Base-by-base conservation (phyloP, 805 yeast species). In the Lachancea quebecensis region DNA sequence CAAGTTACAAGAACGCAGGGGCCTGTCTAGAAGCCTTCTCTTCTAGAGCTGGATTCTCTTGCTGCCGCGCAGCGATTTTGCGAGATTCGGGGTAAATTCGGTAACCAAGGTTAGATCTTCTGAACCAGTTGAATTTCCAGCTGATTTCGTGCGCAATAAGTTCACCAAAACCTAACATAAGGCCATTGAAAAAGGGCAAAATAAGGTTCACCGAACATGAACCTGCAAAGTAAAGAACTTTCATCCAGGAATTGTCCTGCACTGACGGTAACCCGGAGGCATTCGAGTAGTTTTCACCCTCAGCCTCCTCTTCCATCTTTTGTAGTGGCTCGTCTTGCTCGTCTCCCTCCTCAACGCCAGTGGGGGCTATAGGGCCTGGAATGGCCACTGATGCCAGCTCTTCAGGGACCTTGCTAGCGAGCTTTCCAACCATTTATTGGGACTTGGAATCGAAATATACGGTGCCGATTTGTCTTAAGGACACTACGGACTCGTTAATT, bases 101-200 rank as follows among this genome's bases (percentile, higher is more conserved):
- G 50, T 51, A 60, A 10, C 59, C 62, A 1, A 62, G 42, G 79
- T 88, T 57, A 89, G 89, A 5, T 84, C 88, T 17, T 71, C 58
- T 49, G 28, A 60, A 60, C 85, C 93, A 85, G 38, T 86, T 81
- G 66, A 78, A 82, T 39, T 74, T 72, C 69, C 86, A 85, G 5
- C 96, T 95, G 35, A 91, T 67, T 58, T 91, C 97, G 61, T 90
- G 96, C 8, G 98, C 98, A 47, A 87, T 69, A 16, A 91, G 81
- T 68, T 91, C 98, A 1, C 98, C 98, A 62, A 91, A 88, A 0
- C 98, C 98, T 41, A 91, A 74, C 96, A 90, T 90, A 66, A 91
- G 70, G 8, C 98, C 98, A 57, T 91, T 91, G 54, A 91, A 71
- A 57, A 91, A 89, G 2, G 98, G 98, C 38, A 91, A 67, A 1